Evolutionary conservation across 148 eudicot genomes (phyloP), one percentile per base, ranked within the genome.

Genomic region (Camellia japonica): DNA sequence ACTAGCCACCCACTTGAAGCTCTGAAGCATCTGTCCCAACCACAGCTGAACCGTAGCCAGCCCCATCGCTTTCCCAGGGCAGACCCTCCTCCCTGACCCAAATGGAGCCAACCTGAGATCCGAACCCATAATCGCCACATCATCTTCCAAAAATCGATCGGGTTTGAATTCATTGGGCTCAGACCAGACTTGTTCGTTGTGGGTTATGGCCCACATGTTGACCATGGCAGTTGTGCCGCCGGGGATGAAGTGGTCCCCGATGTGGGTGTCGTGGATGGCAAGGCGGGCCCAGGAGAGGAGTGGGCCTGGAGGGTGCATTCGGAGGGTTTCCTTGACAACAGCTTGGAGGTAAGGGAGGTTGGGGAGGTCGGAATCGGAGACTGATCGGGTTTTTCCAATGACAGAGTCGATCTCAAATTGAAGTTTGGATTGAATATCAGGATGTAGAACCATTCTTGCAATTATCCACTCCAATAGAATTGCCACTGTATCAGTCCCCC

Each of bases 221-320:
- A 96, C 99, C 95, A 96, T 96, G 1, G 99, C 99, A 0, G 98
- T 93, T 0, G 98, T 93, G 12, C 98, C 99, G 0, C 97, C 97
- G 0, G 99, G 98, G 74, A 96, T 78, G 58, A 91, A 89, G 85
- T 93, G 94, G 0, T 75, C 80, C 3, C 97, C 99, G 0, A 96
- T 87, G 0, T 87, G 86, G 13, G 92, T 90, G 85, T 96, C 99
- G 64, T 93, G 95, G 83, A 93, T 90, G 0, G 99, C 91, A 0
- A 96, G 91, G 0, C 99, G 91, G 44, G 99, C 99, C 99, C 99
- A 96, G 0, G 99, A 93, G 19, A 96, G 92, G 10, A 96, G 92
- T 0, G 99, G 99, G 13, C 98, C 99, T 0, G 99, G 99, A 15
- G 99, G 98, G 88, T 96, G 99, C 74, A 91, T 67, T 69, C 98